Conservation (phyloP, 768 basidiomycete genomes). For the Dacryopinax primogenitus region DNA sequence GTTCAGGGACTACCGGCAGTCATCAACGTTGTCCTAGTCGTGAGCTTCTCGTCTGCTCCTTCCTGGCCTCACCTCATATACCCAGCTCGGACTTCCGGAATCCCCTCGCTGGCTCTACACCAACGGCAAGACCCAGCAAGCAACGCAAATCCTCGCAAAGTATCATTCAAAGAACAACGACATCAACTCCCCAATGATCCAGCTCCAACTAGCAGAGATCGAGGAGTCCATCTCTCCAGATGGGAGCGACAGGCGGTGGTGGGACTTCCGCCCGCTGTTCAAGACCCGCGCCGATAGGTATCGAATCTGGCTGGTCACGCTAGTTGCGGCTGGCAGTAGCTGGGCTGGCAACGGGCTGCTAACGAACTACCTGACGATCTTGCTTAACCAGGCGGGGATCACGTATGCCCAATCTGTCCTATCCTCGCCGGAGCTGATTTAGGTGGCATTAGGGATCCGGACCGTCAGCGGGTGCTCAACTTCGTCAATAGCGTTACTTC, state of each 20-base stretch:
- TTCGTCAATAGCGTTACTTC: slow-evolving; percentile 43
- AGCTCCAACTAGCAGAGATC: slow-evolving; percentile 42
- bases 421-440: neutral
- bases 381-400: slow-evolving; percentile 38
- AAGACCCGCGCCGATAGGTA: slow-evolving; percentile 36
- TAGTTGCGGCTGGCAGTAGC: slow-evolving; percentile 17
- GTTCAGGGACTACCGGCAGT: slow-evolving; percentile 39
- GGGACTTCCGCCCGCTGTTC: slow-evolving; percentile 45
- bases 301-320: slow-evolving; percentile 40
- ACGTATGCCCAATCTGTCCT: slow-evolving; percentile 17
- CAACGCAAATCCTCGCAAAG: slow-evolving; percentile 35
- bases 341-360: slow-evolving; percentile 20
- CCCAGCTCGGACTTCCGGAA: neutral
- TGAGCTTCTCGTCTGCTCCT: neutral
- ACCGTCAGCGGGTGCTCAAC: slow-evolving; percentile 33
- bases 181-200: slow-evolving; percentile 37
- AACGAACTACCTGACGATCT: slow-evolving; percentile 7
- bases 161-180: slow-evolving; percentile 39
- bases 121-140: slow-evolving; percentile 33
- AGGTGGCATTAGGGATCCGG: neutral
- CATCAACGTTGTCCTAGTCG: slow-evolving; percentile 38
- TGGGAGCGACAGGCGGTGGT: slow-evolving; percentile 32
- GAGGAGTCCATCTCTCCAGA: slow-evolving; percentile 39
- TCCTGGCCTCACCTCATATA: neutral
- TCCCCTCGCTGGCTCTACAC: slow-evolving; percentile 42